These are phyloP conservation scores for Pascua sp. DNA, from an alignment of 1,284 basidiomycete species.

Conservation along the genomic window DNA sequence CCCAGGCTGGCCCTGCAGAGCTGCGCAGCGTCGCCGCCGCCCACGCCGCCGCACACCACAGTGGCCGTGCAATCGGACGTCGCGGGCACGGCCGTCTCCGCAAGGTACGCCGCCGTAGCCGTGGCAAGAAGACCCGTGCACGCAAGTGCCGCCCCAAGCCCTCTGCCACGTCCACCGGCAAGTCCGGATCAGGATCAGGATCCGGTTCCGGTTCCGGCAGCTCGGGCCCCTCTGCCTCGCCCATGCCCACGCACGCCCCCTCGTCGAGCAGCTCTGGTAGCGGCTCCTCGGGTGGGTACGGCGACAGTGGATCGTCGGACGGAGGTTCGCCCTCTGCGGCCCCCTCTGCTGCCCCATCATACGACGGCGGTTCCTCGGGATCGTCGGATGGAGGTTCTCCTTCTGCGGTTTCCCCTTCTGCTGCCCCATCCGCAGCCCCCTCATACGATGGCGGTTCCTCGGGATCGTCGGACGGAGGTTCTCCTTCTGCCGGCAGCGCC, in stretches of 20 bases:
- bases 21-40: not conserved
- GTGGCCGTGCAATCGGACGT: too few relatives aligned
- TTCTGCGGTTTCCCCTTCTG: not conserved
- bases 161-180: not conserved
- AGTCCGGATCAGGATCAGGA: conserved; percentile 5
- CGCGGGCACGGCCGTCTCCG: too few relatives aligned
- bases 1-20: too few relatives aligned
- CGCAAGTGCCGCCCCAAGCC: not conserved
- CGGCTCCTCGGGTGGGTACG: not conserved
- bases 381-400: not conserved
- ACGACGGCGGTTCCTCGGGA: too few relatives aligned
- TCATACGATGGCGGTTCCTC: too few relatives aligned
- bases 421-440: not conserved
- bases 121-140: not conserved
- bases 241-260: not conserved
- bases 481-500: not conserved
- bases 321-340: not conserved
- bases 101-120: not conserved
- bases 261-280: not conserved
- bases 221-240: not conserved
- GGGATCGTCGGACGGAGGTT: not conserved
- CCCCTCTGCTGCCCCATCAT: too few relatives aligned
- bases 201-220: not conserved
- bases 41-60: not conserved
- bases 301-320: not conserved